Conservation (phyloP, 352 stramenopile species). For the Phytophthora pluvialis region DNA sequence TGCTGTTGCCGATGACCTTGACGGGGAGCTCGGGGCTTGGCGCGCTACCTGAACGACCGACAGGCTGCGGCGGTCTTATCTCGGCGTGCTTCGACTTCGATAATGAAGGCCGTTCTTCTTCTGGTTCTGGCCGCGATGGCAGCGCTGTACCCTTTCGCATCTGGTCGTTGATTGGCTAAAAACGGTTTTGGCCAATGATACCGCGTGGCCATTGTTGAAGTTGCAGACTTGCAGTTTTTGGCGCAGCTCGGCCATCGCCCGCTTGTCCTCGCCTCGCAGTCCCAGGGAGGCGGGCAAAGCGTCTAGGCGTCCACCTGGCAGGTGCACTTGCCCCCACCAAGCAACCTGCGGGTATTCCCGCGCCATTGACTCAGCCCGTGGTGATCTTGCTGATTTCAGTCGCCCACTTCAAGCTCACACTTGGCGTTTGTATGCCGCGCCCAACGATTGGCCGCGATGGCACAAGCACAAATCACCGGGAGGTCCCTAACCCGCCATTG, state of each 20-base stretch:
- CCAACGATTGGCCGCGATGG: conserved; percentile 25
- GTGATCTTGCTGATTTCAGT: neutral
- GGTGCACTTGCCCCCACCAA: neutral
- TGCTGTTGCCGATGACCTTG: neutral
- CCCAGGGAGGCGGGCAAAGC: conserved; percentile 2
- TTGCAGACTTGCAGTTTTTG: conserved; percentile 39
- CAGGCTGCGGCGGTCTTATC: conserved; percentile 23
- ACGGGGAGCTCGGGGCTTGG: neutral
- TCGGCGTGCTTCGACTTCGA: conserved; percentile 22
- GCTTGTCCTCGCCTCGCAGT: neutral
- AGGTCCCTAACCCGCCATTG: conserved; percentile 2
- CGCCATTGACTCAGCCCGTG: conserved; percentile 6
- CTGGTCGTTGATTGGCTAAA: neutral
- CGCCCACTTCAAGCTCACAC: conserved; percentile 30
- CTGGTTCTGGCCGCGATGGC: conserved; percentile 32
- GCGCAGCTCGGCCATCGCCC: conserved; percentile 25
- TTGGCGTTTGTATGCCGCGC: conserved; percentile 29
- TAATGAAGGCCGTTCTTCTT: conserved; percentile 34
- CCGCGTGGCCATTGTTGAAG: conserved; percentile 15
- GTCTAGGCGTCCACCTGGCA: conserved; percentile 4
- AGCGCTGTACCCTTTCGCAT: conserved; percentile 35
- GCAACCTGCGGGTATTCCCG: neutral
- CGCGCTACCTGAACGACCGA: conserved; percentile 8
- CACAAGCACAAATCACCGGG: conserved; percentile 30
- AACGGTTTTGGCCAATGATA: conserved; percentile 39